Conservation (phyloP, 2,329 filamentous ascomycete species). For the Harringtonia aguacate region DNA sequence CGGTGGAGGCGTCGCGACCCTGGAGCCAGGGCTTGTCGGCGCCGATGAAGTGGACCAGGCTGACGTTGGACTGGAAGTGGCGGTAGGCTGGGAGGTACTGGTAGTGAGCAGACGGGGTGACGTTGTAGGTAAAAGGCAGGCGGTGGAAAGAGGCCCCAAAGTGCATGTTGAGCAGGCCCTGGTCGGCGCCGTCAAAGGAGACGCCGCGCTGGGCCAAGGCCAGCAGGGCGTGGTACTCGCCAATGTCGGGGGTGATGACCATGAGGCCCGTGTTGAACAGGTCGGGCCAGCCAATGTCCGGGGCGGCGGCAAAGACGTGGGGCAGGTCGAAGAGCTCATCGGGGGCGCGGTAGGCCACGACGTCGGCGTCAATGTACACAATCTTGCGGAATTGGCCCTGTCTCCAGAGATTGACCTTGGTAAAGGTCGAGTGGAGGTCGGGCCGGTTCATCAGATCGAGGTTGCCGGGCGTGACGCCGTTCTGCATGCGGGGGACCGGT, state of each 20-base stretch:
- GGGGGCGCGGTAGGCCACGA: constrained; percentile 80
- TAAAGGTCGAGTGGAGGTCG: constrained; percentile 87
- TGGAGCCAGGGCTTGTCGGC: constrained; percentile 78
- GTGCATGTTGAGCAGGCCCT: constrained; percentile 91
- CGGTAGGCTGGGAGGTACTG: constrained; percentile 93
- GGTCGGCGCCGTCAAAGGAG: constrained; percentile 95
- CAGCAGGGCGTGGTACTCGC: constrained; percentile 75
- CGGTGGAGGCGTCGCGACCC: constrained; percentile 43
- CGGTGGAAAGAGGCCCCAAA: constrained; percentile 77
- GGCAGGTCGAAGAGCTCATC: constrained; percentile 77
- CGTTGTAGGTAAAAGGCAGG: constrained; percentile 92
- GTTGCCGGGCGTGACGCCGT: constrained; percentile 60
- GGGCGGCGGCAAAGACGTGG: constrained; percentile 58
- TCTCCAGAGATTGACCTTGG: constrained; percentile 92
- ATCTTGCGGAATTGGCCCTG: constrained; percentile 84
- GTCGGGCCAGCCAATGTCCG: constrained; percentile 97
- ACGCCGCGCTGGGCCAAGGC: constrained; percentile 78
- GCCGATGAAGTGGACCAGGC: constrained; percentile 90
- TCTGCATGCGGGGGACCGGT: constrained; percentile 70
- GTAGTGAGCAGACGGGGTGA: constrained; percentile 92
- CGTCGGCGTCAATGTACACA: constrained; percentile 89
- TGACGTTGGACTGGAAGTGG: constrained; percentile 85
- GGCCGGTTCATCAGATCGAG: constrained; percentile 84
- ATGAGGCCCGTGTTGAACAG: constrained; percentile 97
- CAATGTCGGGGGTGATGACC: constrained; percentile 77